Conservation (phyloP, 2,329 filamentous ascomycete genomes). For the Epichloe hybrida region DNA sequence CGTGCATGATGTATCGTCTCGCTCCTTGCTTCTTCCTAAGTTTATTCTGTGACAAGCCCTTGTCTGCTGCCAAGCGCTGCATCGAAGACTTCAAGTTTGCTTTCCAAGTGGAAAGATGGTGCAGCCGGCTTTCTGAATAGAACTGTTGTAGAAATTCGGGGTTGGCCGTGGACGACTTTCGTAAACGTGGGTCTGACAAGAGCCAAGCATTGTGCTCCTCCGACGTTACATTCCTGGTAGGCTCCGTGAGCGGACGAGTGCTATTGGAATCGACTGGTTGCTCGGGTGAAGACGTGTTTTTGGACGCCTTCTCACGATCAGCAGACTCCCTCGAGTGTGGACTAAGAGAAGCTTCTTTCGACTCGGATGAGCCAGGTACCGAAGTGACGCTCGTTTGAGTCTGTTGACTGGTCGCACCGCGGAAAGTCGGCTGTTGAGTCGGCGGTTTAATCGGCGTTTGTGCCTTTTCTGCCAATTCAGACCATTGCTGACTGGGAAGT, state of each 20-base stretch:
- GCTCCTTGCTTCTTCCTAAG: conserved; percentile 44
- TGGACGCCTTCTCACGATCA: not conserved
- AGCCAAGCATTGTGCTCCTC: conserved; percentile 87
- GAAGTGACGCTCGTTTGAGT: not conserved
- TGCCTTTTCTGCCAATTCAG: conserved; percentile 15
- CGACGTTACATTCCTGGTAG: conserved; percentile 58
- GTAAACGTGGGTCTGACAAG: conserved; percentile 69
- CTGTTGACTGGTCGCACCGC: not conserved
- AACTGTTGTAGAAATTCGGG: conserved; percentile 90
- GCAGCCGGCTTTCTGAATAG: conserved; percentile 86
- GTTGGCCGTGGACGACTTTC: conserved; percentile 82
- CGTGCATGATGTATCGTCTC: conserved; percentile 77
- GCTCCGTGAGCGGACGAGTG: conserved; percentile 3
- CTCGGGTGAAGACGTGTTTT: not conserved
- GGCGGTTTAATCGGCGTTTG: conserved; percentile 12
- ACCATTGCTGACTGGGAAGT: conserved; percentile 15
- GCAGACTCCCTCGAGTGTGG: not conserved
- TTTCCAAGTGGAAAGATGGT: conserved; percentile 95
- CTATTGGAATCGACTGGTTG: not conserved
- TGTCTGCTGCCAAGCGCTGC: conserved; percentile 66
- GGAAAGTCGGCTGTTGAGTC: not conserved
- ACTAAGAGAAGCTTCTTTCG: not conserved
- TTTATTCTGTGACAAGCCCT: conserved; percentile 30
- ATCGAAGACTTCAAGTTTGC: conserved; percentile 82
- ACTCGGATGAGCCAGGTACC: not conserved